Base-by-base conservation (phyloP, 139 green algal genomes). In the Medakamo hakoo region DNA sequence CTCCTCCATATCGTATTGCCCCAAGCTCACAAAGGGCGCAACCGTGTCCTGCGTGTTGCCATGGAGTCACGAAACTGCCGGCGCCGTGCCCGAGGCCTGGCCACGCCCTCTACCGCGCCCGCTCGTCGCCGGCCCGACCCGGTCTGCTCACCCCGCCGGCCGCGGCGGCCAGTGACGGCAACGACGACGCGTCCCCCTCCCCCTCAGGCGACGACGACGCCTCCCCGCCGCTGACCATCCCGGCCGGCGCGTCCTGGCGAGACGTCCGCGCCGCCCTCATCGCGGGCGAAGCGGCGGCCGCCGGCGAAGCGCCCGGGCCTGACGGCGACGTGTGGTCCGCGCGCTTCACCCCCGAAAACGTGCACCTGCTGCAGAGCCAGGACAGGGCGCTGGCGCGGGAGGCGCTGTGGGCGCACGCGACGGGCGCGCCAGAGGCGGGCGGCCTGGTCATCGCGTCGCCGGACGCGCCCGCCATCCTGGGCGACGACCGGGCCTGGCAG, bases 351-450 rank as follows among this genome's bases (percentile, higher is more conserved):
- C 40, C 40, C 9, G 40, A 52, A 52, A 52, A 52, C 16, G 40
- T 52, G 40, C 40, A 52, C 40, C 40, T 52, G 40, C 40, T 52
- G 9, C 40, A 52, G 16, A 9, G 16, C 9, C 40, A 52, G 40
- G 40, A 52, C 40, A 52, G 40, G 40, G 40, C 9, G 40, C 40
- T 52, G 40, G 40, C 40, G 9, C 40, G 40, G 40, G 40, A 52
- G 40, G 9, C 40, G 9, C 40, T 79, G 1, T 84, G 77, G 77
- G 71, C 62, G 2, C 77, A 81, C 61, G 60, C 56, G 19, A 80
- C 70, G 20, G 24, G 55, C 4, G 27, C 52, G 19, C 65, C 68
- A 2, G 77, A 83, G 62, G 65, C 60, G 49, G 77, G 77, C 18
- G 71, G 77, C 24, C 55, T 83, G 31, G 58, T 83, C 23, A 63